These are phyloP conservation scores for Viridothelium virens DNA, from an alignment of 495 filamentous ascomycete species.

Conservation along the genomic window DNA sequence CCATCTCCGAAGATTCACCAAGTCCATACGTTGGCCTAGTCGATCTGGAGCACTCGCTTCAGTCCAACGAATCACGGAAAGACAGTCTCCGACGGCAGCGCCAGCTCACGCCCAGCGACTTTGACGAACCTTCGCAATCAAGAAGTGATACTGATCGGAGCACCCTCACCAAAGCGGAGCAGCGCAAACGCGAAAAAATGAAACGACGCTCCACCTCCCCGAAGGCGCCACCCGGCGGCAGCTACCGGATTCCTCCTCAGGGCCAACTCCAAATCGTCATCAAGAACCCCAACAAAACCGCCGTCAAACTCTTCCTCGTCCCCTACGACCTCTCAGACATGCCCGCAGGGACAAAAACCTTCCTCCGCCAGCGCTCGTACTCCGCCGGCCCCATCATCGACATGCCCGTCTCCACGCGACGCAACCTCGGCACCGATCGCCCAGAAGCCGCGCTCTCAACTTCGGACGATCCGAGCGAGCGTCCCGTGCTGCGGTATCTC, in stretches of 20 bases:
- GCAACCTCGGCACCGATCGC: constrained; percentile 39
- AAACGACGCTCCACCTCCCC: constrained; percentile 53
- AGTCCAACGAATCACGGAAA: constrained; percentile 37
- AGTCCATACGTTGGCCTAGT: constrained; percentile 95
- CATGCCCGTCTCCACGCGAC: constrained; percentile 45
- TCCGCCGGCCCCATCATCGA: constrained; percentile 82
- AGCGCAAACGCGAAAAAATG: constrained; percentile 47
- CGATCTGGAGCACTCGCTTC: constrained; percentile 75
- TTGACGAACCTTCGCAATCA: constrained; percentile 1
- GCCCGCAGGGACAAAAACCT: constrained; percentile 92
- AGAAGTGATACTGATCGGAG: constrained; percentile 13
- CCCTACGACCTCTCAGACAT: constrained; percentile 95
- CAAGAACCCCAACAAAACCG: constrained; percentile 93
- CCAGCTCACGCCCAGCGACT: constrained; percentile 24
- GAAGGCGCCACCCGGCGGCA: constrained; percentile 69
- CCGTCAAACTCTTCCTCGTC: constrained; percentile 88
- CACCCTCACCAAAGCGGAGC: constrained; percentile 27
- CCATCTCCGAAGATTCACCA: constrained; percentile 66
- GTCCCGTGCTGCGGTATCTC: constrained; percentile 80
- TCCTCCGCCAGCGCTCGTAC: constrained; percentile 90
- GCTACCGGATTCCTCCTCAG: constrained; percentile 90
- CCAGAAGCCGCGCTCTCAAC: constrained; percentile 40
- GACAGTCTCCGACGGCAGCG: constrained; percentile 42
- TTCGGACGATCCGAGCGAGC: constrained; percentile 50
- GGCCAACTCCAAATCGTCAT: constrained; percentile 96